Evolutionary conservation across 2,329 filamentous ascomycete genomes (phyloP).

Genomic region (Neopestalotiopsis rosae): DNA sequence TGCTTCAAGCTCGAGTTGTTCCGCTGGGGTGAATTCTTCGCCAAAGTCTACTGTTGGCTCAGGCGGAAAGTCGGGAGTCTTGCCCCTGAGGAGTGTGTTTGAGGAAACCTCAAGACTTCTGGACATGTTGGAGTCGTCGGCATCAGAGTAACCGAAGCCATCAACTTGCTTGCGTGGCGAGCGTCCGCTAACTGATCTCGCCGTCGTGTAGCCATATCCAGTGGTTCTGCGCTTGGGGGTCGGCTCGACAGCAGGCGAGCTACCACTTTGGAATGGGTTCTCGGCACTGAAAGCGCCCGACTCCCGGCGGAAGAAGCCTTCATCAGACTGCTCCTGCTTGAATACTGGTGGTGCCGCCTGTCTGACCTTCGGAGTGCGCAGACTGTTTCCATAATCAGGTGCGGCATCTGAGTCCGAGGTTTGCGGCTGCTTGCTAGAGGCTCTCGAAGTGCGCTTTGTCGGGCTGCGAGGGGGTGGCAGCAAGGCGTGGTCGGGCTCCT

Average conservation of each 20-base stretch:
- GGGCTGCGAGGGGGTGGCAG: slow-evolving; percentile 47
- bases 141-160: slow-evolving; percentile 53
- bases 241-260: slow-evolving; percentile 60
- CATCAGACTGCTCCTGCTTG: slow-evolving; percentile 60
- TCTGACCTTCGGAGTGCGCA: slow-evolving; percentile 49
- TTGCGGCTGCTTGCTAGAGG: slow-evolving; percentile 59
- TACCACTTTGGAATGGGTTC: slow-evolving; percentile 92
- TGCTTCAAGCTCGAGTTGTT: slow-evolving; percentile 78
- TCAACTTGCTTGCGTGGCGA: slow-evolving; percentile 52
- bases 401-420: slow-evolving; percentile 56
- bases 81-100: slow-evolving; percentile 41
- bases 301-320: slow-evolving; percentile 45
- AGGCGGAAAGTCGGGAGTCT: slow-evolving; percentile 38
- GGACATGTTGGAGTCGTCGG: slow-evolving; percentile 57
- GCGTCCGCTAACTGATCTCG: slow-evolving; percentile 45
- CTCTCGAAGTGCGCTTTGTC: slow-evolving; percentile 60
- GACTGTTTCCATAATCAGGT: slow-evolving; percentile 51
- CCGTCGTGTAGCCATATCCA: slow-evolving; percentile 44
- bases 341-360: slow-evolving; percentile 56
- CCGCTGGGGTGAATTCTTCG: slow-evolving; percentile 94
- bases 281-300: slow-evolving; percentile 78
- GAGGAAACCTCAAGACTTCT: slow-evolving; percentile 64
- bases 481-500: slow-evolving; percentile 51
- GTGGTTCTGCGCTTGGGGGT: slow-evolving; percentile 57
- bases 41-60: slow-evolving; percentile 65